These are phyloP conservation scores for Agrocybe praecox DNA, from an alignment of 768 basidiomycete species.

Conservation along the genomic window DNA sequence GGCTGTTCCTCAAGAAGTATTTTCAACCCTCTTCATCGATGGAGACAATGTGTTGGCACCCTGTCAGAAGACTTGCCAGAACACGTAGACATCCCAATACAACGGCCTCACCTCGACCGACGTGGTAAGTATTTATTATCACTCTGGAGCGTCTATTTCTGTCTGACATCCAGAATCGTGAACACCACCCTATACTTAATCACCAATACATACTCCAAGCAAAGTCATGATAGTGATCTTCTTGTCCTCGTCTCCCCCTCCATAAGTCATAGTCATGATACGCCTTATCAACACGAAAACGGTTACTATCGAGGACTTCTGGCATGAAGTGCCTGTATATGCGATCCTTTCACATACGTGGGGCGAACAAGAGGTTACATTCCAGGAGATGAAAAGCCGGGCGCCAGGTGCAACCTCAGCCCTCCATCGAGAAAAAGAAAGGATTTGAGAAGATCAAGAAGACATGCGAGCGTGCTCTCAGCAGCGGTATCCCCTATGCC, in stretches of 20 bases:
- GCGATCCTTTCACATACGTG: slow-evolving; percentile 10
- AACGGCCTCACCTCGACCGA: neutral
- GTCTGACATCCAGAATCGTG: neutral
- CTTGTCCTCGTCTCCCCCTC: too few relatives aligned
- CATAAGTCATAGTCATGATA: neutral
- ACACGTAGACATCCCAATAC: neutral
- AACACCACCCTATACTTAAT: neutral
- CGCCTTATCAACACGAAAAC: slow-evolving; percentile 5
- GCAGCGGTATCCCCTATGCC: neutral
- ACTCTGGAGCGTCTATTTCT: neutral
- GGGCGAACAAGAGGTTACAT: slow-evolving; percentile 5
- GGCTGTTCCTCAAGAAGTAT: too few relatives aligned
- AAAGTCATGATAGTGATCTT: too few relatives aligned
- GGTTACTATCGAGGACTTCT: neutral
- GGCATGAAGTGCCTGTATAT: slow-evolving; percentile 1
- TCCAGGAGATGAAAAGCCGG: neutral
- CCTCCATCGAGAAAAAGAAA: neutral
- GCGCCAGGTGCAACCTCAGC: neutral
- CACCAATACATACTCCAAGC: neutral
- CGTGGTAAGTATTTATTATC: neutral
- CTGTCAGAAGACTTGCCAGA: neutral
- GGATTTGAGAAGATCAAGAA: slow-evolving; percentile 6
- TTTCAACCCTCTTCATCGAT: neutral
- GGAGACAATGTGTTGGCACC: neutral
- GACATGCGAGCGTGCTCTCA: neutral